phyloP scores from a whole-genome alignment of 2,329 filamentous ascomycete species.

The Talaromyces sp. region DNA sequence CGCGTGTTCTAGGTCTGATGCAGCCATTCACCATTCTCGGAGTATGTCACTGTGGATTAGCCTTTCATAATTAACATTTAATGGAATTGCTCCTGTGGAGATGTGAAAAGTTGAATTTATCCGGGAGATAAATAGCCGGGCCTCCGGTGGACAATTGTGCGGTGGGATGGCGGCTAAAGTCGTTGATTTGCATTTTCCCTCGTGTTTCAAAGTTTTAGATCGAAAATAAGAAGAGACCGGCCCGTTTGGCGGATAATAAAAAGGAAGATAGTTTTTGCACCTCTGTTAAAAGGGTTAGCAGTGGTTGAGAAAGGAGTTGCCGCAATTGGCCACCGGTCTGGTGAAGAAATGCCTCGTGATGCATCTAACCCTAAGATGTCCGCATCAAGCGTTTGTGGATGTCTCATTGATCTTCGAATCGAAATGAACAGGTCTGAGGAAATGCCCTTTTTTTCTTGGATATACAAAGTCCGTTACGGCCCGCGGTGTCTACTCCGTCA shows the following conservation, averaged over 20 bases:
- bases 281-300: background rate
- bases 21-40: background rate
- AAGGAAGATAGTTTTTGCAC: background rate
- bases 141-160: background rate
- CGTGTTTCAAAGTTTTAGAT: background rate
- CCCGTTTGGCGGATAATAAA: background rate
- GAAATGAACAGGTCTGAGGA: background rate
- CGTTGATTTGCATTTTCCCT: background rate
- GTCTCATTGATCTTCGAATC: background rate
- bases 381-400: background rate
- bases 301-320: background rate
- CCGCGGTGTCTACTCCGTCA: background rate
- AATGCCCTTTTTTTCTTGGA: background rate
- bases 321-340: background rate
- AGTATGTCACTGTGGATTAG: background rate
- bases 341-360: background rate
- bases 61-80: too few species aligned
- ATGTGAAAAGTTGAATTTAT: background rate
- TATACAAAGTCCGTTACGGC: background rate
- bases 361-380: background rate
- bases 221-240: background rate
- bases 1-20: background rate
- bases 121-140: background rate
- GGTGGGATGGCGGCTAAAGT: conserved; percentile 6
- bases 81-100: background rate